Base-by-base conservation (phyloP, 768 basidiomycete genomes). In the Boletales sp. region DNA sequence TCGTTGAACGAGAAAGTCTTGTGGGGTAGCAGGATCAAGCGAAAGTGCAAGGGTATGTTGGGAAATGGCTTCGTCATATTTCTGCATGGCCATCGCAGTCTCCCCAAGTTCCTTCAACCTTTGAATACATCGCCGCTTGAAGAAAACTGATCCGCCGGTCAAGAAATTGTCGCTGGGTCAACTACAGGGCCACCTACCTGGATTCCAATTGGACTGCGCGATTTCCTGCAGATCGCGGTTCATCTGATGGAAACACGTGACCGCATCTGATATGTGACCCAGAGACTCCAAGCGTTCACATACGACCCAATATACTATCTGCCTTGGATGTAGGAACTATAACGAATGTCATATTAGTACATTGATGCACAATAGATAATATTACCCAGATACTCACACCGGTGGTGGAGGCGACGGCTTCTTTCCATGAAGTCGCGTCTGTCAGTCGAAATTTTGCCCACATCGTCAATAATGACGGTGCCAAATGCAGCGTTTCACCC, bases 211-310 rank as follows among this genome's bases (percentile, higher is more conserved):
- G 2, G 7, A 19, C 12, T 18, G 25, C 13, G 31, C 25, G 1
- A 2, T 15, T 28, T 41, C 30, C 7, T 8, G 13, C 19, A 42
- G n/a, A 35, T 53, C 44, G 8, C 4, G 14, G 1, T 7, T 11
- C 48, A 56, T 46, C 46, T 40, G 33, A 4, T 36, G 36, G 44
- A 49, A 37, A 41, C 55, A 56, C 5, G 49, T 37, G 6, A 25
- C 12, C 0, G 44, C 54, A 0, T 56, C 44, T 3, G 5, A 7
- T 3, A 44, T 5, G 9, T 33, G 14, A 18, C 21, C 18, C 2
- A 14, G 13, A 8, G 5, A 28, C 34, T 44, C 43, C 5, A 54
- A 34, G 9, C 13, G 11, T 10, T 44, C 42, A 25, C 54, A 55
- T 10, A 55, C 13, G 1, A 2, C 42, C 2, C 13, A 33, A 19